These are phyloP conservation scores for Pelargonium cotyledonis DNA, from an alignment of 441 rosid species.

Conservation along the genomic window DNA sequence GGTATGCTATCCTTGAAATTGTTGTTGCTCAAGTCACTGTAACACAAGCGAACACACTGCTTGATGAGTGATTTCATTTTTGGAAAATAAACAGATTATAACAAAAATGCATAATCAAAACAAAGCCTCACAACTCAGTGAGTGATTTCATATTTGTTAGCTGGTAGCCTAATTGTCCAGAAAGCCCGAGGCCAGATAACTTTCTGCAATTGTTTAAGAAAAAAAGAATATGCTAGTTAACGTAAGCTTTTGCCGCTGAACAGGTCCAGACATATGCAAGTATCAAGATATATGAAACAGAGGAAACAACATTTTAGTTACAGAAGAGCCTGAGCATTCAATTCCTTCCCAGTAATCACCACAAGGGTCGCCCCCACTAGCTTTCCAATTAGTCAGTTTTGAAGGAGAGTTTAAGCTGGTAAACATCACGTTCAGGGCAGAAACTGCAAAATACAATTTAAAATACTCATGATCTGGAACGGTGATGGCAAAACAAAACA, in stretches of 20 bases:
- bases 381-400: constrained; percentile 58
- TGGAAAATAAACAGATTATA: constrained; percentile 1
- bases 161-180: constrained; percentile 80
- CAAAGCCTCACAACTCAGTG: constrained; percentile 56
- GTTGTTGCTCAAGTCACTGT: constrained; percentile 87
- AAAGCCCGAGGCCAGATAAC: constrained; percentile 58
- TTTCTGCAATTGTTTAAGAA: constrained; percentile 36
- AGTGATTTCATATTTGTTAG: constrained; percentile 71
- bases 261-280: neutral
- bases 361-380: constrained; percentile 84
- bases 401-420: constrained; percentile 81
- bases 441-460: constrained; percentile 33
- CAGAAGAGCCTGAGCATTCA: constrained; percentile 68
- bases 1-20: constrained; percentile 74
- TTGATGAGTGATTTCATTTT: constrained; percentile 16
- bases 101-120: constrained; percentile 10
- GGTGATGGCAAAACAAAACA: neutral
- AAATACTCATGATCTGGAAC: neutral
- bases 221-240: neutral
- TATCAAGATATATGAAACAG: neutral
- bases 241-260: too few species aligned
- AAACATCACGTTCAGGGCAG: constrained; percentile 80
- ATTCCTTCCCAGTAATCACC: constrained; percentile 84
- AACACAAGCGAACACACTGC: constrained; percentile 32
- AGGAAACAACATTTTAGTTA: constrained; percentile 59